Conservation (phyloP, 345 rosid species). For the Corymbia maculata region DNA sequence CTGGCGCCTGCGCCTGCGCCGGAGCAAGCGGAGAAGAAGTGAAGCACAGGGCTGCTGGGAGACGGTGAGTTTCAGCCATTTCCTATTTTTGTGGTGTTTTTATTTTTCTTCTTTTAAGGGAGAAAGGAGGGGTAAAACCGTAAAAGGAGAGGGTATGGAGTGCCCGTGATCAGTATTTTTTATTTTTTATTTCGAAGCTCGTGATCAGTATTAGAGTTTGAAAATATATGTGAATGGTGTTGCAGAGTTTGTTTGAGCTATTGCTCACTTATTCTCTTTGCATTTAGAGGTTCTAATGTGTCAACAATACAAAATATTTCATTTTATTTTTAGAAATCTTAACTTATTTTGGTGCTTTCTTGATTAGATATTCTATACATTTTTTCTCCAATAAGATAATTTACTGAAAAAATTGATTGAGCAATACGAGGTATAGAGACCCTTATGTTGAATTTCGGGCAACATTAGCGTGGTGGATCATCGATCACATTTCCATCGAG, state of each 20-base stretch:
- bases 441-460: neutral
- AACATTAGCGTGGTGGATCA: neutral
- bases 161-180: neutral
- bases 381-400: neutral
- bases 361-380: neutral
- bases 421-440: neutral
- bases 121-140: neutral
- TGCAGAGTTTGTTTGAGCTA: neutral
- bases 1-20: slow-evolving; percentile 8
- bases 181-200: too few relatives aligned
- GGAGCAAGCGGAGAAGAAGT: slow-evolving; percentile 36
- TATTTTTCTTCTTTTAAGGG: neutral
- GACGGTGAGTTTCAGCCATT: neutral
- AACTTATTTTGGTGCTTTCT: neutral
- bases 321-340: neutral
- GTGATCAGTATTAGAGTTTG: neutral
- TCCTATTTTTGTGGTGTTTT: neutral
- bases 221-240: neutral
- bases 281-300: neutral
- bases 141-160: neutral
- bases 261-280: neutral
- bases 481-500: neutral
- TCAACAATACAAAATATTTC: neutral
- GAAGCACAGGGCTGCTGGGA: neutral
- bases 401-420: neutral